Percentiles rank a stretch among this genome's conserved stretches.
These are phyloP conservation scores for Magnusiomyces tetraspermus DNA, from an alignment of 1,139 yeast genomes.

Conservation along the genomic window DNA sequence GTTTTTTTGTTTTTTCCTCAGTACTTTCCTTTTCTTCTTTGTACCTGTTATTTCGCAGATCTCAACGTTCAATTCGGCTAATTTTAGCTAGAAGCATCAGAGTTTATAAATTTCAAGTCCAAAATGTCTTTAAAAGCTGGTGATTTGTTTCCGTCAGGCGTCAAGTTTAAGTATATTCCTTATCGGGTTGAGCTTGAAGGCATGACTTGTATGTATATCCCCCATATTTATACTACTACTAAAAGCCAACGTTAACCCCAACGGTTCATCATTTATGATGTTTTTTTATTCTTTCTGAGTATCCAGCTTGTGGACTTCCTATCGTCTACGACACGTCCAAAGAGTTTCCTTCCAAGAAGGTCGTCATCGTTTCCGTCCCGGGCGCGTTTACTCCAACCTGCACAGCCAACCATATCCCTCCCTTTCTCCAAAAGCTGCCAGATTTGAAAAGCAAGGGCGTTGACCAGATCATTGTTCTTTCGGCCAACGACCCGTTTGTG, in stretches of 20 bases:
- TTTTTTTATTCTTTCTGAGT: background rate
- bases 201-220: constrained; percentile 38
- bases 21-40: too few species aligned
- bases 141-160: constrained; percentile 42
- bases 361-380: constrained; percentile 73
- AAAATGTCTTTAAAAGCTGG: constrained; percentile 12
- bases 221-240: too few species aligned
- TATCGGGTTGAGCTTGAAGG: constrained; percentile 38
- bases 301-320: constrained; percentile 46
- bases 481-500: constrained; percentile 81
- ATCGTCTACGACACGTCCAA: constrained; percentile 41
- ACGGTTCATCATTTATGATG: too few species aligned
- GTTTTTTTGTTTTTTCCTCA: too few species aligned
- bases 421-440: constrained; percentile 44
- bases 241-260: too few species aligned
- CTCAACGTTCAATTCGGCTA: background rate
- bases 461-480: constrained; percentile 58
- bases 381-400: constrained; percentile 93
- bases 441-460: constrained; percentile 62
- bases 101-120: too few species aligned
- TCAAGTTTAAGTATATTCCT: constrained; percentile 50
- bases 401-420: constrained; percentile 74
- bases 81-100: background rate
- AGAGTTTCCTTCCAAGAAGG: constrained; percentile 42
- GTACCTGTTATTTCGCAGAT: too few species aligned